These are phyloP conservation scores for Podospora australis DNA, from an alignment of 495 filamentous ascomycete genomes.

Conservation along the genomic window DNA sequence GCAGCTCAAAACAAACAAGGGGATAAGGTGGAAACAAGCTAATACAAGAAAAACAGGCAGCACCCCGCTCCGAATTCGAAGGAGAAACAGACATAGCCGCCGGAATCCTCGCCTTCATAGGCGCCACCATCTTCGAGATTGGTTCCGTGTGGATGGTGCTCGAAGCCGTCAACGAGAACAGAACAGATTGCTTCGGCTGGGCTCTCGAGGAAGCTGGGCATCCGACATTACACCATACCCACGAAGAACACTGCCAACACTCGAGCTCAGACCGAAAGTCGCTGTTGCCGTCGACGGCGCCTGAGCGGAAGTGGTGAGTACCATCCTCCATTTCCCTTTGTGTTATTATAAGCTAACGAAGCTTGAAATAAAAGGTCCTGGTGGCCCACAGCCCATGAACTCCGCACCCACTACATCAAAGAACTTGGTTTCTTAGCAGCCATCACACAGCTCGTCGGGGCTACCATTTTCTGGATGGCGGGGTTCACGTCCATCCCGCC, in stretches of 20 bases:
- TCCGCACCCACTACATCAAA: slow-evolving; percentile 56
- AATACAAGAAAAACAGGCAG: no score
- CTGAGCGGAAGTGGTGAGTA: not conserved
- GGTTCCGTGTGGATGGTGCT: slow-evolving; percentile 59
- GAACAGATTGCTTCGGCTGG: slow-evolving; percentile 65
- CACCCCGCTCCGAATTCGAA: slow-evolving; percentile 48
- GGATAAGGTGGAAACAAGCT: no score
- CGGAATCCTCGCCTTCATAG: slow-evolving; percentile 30
- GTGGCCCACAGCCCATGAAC: slow-evolving; percentile 51
- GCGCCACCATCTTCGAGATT: slow-evolving; percentile 63
- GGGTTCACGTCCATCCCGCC: slow-evolving; percentile 59
- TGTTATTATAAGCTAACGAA: not conserved
- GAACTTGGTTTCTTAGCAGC: slow-evolving; percentile 67
- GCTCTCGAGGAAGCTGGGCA: slow-evolving; percentile 46
- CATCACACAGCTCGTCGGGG: slow-evolving; percentile 52
- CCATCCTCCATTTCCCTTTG: not conserved
- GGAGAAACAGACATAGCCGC: slow-evolving; percentile 41
- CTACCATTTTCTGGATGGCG: slow-evolving; percentile 63
- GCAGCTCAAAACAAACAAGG: no score
- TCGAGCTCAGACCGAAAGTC: slow-evolving; percentile 39
- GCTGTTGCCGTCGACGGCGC: not conserved
- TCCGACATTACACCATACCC: slow-evolving; percentile 22
- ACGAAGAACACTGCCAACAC: slow-evolving; percentile 42
- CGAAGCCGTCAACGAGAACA: slow-evolving; percentile 64
- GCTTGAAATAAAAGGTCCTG: slow-evolving; percentile 44